A percentile compares a stretch with the other conserved stretches of the same genome.
Conservation (phyloP, 1,284 basidiomycete genomes). For the Ganoderma sp. region DNA sequence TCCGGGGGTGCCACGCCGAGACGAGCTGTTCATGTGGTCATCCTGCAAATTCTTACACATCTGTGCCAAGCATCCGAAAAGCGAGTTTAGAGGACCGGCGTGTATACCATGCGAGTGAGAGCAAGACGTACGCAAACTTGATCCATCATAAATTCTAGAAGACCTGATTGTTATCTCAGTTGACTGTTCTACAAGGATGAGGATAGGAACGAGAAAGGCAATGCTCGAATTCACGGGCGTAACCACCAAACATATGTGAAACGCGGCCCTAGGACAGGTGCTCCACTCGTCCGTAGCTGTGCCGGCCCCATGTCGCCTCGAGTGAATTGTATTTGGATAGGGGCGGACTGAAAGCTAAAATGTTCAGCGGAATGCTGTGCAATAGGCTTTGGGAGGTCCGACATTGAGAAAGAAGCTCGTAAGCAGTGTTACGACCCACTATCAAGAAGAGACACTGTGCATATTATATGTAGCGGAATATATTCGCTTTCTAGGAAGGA, state of each 20-base stretch:
- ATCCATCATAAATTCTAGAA: not conserved
- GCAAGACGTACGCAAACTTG: not conserved
- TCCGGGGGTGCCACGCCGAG: not conserved
- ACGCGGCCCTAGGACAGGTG: not conserved
- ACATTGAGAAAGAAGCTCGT: not conserved
- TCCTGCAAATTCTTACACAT: not conserved
- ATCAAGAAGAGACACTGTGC: not conserved
- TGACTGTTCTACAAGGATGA: not conserved
- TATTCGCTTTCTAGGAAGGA: constrained; percentile 34
- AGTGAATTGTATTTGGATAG: not conserved
- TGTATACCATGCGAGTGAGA: not conserved
- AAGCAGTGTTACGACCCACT: not conserved
- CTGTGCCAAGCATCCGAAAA: not conserved
- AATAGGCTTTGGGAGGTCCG: not conserved
- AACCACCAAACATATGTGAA: not conserved
- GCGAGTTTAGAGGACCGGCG: not conserved
- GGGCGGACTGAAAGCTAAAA: not conserved
- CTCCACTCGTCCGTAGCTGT: not conserved
- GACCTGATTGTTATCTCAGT: not conserved
- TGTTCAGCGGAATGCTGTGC: not conserved
- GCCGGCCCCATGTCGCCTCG: not conserved
- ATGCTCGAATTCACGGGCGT: not conserved
- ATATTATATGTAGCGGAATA: constrained; percentile 36
- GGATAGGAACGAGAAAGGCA: not conserved
- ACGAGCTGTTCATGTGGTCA: not conserved